Conservation (phyloP, 345 rosid species). For the Bruguiera parviflora region DNA sequence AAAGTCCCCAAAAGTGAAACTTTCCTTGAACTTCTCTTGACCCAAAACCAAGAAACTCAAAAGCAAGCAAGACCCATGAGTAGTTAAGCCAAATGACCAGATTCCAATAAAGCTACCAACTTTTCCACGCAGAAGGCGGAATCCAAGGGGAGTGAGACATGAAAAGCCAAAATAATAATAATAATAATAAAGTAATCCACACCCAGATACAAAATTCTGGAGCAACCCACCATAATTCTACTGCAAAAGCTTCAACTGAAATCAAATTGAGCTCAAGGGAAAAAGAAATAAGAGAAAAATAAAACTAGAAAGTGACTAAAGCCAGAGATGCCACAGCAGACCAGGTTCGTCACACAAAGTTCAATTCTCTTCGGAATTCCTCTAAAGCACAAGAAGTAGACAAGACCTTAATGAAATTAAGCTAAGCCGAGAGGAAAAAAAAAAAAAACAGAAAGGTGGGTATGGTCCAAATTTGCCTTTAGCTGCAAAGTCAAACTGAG, state of each 20-base stretch:
- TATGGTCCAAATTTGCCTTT: conserved; percentile 21
- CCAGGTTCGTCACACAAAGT: background rate
- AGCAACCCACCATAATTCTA: conserved; percentile 10
- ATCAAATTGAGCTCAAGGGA: background rate
- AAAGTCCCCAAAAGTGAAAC: conserved; percentile 2
- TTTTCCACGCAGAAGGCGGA: conserved; percentile 29
- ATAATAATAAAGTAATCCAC: conserved; percentile 21
- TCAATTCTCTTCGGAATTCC: background rate
- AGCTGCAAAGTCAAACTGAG: conserved; percentile 23
- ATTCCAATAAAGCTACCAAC: conserved; percentile 41
- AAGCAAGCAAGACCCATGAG: conserved; percentile 25
- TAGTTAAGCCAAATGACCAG: conserved; percentile 26
- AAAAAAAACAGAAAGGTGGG: conserved; percentile 1
- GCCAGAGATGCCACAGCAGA: conserved; percentile 13
- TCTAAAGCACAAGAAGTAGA: conserved; percentile 6
- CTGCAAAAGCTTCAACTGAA: background rate
- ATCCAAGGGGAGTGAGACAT: conserved; percentile 30
- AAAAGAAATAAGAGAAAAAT: background rate
- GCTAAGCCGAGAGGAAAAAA: background rate
- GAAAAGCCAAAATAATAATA: conserved; percentile 7
- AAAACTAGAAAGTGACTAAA: background rate
- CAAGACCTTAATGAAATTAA: background rate
- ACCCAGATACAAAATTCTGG: conserved; percentile 20
- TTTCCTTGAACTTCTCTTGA: conserved; percentile 8
- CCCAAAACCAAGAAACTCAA: conserved; percentile 19